A percentile compares a stretch with the other conserved stretches of the same genome.
phyloP scores from a whole-genome alignment of 495 filamentous ascomycete genomes.

The Hyaloscypha variabilis region DNA sequence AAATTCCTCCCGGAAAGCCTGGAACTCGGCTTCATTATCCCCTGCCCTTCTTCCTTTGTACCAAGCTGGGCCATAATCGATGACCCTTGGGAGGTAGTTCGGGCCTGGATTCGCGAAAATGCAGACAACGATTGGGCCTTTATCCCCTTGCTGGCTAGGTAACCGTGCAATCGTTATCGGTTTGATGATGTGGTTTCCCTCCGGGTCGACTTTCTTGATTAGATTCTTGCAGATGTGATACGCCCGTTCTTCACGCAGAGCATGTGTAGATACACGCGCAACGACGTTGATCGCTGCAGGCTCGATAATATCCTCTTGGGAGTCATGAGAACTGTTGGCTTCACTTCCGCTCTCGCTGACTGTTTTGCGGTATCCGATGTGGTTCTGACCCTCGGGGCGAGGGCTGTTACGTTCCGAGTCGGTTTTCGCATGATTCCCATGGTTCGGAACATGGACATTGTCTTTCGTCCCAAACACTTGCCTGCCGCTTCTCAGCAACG shows the following conservation, averaged over 20 bases:
- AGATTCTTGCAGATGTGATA: conserved; percentile 78
- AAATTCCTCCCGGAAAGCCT: conserved; percentile 23
- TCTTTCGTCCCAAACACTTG: conserved; percentile 52
- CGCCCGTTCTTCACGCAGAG: conserved; percentile 78
- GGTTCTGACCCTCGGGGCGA: background rate
- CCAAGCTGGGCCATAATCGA: conserved; percentile 70
- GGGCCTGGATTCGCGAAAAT: conserved; percentile 79
- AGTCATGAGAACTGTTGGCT: conserved; percentile 35
- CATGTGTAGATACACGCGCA: conserved; percentile 77
- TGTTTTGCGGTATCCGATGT: conserved; percentile 43
- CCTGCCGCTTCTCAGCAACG: conserved; percentile 27
- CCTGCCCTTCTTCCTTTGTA: conserved; percentile 23
- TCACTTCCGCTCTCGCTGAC: conserved; percentile 57
- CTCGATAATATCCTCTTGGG: conserved; percentile 17
- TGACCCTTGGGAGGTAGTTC: conserved; percentile 68
- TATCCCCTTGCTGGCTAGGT: conserved; percentile 62
- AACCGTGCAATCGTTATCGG: conserved; percentile 75
- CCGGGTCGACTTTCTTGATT: conserved; percentile 69
- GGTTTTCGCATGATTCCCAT: background rate
- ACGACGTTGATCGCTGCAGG: conserved; percentile 48
- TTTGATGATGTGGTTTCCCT: conserved; percentile 71
- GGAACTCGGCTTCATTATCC: conserved; percentile 15
- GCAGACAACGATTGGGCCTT: conserved; percentile 65
- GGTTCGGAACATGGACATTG: background rate
- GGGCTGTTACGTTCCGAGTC: conserved; percentile 13